Evolutionary conservation across 331 rosid species (phyloP), one percentile per base, ranked within the genome.

Genomic region (Acacia pycnantha): DNA sequence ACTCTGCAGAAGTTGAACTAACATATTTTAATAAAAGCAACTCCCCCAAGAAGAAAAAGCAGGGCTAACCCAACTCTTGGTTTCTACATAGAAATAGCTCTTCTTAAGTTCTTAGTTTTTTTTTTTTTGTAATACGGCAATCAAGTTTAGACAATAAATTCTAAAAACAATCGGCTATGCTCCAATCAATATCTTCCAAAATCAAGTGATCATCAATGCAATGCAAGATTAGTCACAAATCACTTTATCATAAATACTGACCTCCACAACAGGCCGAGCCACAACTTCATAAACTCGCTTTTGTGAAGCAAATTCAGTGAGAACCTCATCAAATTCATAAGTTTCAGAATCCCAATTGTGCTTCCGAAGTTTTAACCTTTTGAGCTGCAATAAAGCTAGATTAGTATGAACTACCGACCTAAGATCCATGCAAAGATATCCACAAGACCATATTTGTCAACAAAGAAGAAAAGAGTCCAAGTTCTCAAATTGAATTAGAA

Each of bases 241-340:
- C 73, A 76, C 24, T 14, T 66, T 24, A 50, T 44, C 61, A 72
- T 70, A 72, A 77, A 82, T 54, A 81, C 85, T 71, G 62, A 96
- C 99, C 99, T 96, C 99, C 83, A 96, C 97, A 84, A 96, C 99
- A 82, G 99, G 99, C 88, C 94, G 94, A 8, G 97, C 99, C 74
- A 96, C 99, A 18, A 89, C 98, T 92, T 96, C 97, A 80, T 94
- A 96, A 79, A 96, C 98, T 78, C 99, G 97, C 70, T 96, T 96
- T 75, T 96, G 99, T 66, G 99, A 96, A 70, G 99, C 92, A 81
- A 96, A 94, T 84, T 96, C 99, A 9, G 98, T 96, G 54, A 96
- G 98, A 76, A 96, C 97, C 89, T 96, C 99, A 81, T 96, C 99
- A 62, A 96, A 96, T 87, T 94, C 94, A 76, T 89, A 96, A 56